Base-by-base conservation (phyloP, 225 moss, liverwort and hornwort genomes). In the Physcomitrellopsis africana region DNA sequence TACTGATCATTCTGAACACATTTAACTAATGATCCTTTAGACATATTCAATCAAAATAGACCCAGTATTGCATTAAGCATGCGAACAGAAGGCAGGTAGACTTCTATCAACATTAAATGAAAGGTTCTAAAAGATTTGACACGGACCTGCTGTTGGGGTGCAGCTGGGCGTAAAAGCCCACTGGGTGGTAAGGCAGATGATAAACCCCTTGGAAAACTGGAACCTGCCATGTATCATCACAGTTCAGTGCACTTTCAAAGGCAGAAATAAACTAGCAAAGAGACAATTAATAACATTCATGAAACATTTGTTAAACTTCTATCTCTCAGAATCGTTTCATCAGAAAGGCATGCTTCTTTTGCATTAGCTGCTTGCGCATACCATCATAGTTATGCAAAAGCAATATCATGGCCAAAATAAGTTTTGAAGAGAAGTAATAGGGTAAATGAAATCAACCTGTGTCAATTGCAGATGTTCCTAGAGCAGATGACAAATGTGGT, bases 401-500 rank as follows among this genome's bases (percentile, higher is more conserved):
- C 19, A 45, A 58, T 27, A 72, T 14, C 67, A 63, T 48, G 56
- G 19, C 26, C 18, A 65, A 46, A 42, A 42, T 20, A 0, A n/a
- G 56, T 20, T 37, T 18, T 45, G 24, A 72, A 45, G 1, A 52
- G 10, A 66, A 79, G 62, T 61, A 13, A 56, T 18, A 79, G 20
- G 51, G 48, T 65, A 43, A 43, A 27, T 45, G 56, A 61, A 46
- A 51, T 16, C 17, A 65, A 94, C 94, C 91, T 82, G 86, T 72
- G 76, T 97, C 94, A 7, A 74, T 79, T 67, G 83, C 82, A 76
- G 91, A 78, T 75, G 80, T 76, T 56, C 91, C 84, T 23, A 92
- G 78, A 60, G 93, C 86, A 72, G 90, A 80, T 66, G 83, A 78
- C 65, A 99, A 76, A 82, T 99, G 97, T 4, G 85, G 88, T 63